Base-by-base conservation (phyloP, 768 basidiomycete genomes). In the Tricholoma flavovirens region DNA sequence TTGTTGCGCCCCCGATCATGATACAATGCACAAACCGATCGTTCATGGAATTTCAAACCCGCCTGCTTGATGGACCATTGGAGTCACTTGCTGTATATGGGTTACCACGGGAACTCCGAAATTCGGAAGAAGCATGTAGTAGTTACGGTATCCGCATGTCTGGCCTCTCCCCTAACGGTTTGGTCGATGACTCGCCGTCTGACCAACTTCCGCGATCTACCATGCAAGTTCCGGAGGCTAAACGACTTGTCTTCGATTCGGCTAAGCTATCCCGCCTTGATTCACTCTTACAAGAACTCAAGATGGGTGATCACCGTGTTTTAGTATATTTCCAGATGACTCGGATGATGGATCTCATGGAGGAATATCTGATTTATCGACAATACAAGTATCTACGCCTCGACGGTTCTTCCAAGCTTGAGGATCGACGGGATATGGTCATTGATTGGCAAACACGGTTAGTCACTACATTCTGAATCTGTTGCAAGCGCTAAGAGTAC, bases 241-340 rank as follows among this genome's bases (percentile, higher is more conserved):
- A 97, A 71, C 81, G 96, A 51, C 82, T 99, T 22, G 89, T 99
- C 50, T 93, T 91, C 60, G 96, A 99, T 69, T 98, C 96, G 24
- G 96, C 90, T 35, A 99, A 99, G 72, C 84, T 99, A 32, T 92
- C 93, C 36, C 83, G 90, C 26, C 79, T 99, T 49, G 97, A 99
- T 69, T 66, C 78, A 19, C 75, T 99, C n/a, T 77, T 99, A 7
- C 88, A 91, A 58, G 91, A 96, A 64, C 84, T 99, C 56, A 98
- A 97, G 73, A 79, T 84, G 33, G 89, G 86, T 1, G 95, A 95
- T 59, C 97, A 99, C 71, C 86, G 94, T 46, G 93, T 96, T 12
- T 73, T 99, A 63, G 80, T 99, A 17, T 99, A 98, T 74, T 98
- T 98, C 86, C 97, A 99, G 71, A 99, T 99, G 97, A 98, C 96